Percentiles rank a stretch among this genome's conserved stretches.
These are phyloP conservation scores for Tylopilus plumbeoviolaceoides DNA, from an alignment of 768 basidiomycete species.

Conservation along the genomic window DNA sequence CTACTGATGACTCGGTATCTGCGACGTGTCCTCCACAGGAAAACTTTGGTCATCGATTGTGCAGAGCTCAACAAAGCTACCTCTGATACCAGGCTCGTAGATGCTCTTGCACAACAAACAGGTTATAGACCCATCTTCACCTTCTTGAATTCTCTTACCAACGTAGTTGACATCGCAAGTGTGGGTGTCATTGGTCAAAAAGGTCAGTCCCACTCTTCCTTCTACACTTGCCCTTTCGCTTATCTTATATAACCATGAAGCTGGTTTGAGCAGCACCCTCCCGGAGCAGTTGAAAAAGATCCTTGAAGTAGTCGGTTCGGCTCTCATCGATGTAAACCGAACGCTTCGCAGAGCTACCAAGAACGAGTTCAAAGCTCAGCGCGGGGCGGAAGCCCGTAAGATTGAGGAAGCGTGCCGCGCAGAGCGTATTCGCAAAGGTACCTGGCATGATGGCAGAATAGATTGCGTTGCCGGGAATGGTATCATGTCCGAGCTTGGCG, in stretches of 20 bases:
- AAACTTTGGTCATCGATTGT: conserved; percentile 80
- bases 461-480: conserved; percentile 87
- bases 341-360: conserved; percentile 45
- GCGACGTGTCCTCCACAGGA: conserved; percentile 38
- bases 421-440: conserved; percentile 54
- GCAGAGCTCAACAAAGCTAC: conserved; percentile 62
- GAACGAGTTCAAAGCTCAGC: conserved; percentile 36
- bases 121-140: conserved; percentile 90
- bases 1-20: background rate
- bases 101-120: conserved; percentile 70
- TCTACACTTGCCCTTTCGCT: background rate
- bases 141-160: conserved; percentile 75
- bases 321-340: conserved; percentile 60
- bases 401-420: conserved; percentile 37
- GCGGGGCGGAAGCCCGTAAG: conserved; percentile 33
- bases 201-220: conserved; percentile 37
- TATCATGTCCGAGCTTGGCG: conserved; percentile 78
- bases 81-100: conserved; percentile 67
- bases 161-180: conserved; percentile 86
- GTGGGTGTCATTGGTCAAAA: conserved; percentile 96
- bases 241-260: conserved; percentile 35
- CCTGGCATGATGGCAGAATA: conserved; percentile 83
- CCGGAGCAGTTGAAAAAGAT: conserved; percentile 82
- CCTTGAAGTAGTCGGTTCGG: conserved; percentile 70
- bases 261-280: conserved; percentile 77